Conservation (phyloP, 2,329 filamentous ascomycete species). For the Fusarium floridanum region DNA sequence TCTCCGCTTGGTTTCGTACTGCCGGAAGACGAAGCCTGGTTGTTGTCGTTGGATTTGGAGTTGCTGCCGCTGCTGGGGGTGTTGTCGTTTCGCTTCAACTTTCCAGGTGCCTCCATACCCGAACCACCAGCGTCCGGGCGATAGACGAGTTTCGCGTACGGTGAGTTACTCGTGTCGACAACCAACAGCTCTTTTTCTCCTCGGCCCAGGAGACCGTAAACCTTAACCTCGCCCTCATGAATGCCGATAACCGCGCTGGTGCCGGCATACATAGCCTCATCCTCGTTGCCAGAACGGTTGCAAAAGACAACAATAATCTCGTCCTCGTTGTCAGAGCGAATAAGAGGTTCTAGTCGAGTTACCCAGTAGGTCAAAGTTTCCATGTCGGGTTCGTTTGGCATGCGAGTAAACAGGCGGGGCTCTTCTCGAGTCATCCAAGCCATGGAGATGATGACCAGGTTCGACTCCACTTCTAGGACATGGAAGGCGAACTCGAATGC, state of each 20-base stretch:
- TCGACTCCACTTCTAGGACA: slow-evolving; percentile 66
- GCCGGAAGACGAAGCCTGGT: not conserved
- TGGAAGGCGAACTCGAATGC: slow-evolving; percentile 65
- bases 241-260: slow-evolving; percentile 80
- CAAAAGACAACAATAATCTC: slow-evolving; percentile 78
- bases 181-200: slow-evolving; percentile 75
- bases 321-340: slow-evolving; percentile 62
- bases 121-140: slow-evolving; percentile 13
- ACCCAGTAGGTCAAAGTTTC: slow-evolving; percentile 84
- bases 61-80: no score
- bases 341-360: slow-evolving; percentile 75
- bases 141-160: slow-evolving; percentile 60
- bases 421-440: slow-evolving; percentile 78
- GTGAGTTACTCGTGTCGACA: slow-evolving; percentile 69
- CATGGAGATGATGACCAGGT: slow-evolving; percentile 79
- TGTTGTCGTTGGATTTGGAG: not conserved
- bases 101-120: not conserved
- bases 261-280: slow-evolving; percentile 76
- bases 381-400: slow-evolving; percentile 73
- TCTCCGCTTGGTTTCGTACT: not conserved
- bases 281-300: slow-evolving; percentile 78
- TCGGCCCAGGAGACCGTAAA: slow-evolving; percentile 80
- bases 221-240: slow-evolving; percentile 71
- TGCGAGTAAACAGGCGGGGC: slow-evolving; percentile 59
- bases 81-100: not conserved